Evolutionary conservation across 331 rosid species (phyloP).

Genomic region (Acacia pycnantha): DNA sequence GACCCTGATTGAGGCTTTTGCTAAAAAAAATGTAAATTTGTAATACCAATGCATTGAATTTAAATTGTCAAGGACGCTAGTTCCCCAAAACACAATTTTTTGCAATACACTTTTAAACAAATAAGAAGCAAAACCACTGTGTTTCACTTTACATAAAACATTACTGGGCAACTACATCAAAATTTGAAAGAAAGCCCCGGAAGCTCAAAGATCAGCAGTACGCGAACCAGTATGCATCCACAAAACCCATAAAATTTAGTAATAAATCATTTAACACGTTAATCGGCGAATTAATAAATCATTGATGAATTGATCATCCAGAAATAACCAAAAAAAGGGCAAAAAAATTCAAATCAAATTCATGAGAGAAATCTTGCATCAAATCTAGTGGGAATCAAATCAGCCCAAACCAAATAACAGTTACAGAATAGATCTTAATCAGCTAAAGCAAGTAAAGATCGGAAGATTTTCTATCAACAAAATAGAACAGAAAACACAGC

Average conservation of each 20-base stretch:
- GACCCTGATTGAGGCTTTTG: neutral
- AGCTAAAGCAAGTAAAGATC: neutral
- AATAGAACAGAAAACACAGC: neutral
- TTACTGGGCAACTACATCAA: neutral
- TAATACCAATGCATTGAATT: neutral
- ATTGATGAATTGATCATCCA: neutral
- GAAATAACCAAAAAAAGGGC: neutral
- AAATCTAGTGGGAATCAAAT: neutral
- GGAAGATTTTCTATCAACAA: neutral
- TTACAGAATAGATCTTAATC: neutral
- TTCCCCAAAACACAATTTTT: neutral
- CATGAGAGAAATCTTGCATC: neutral
- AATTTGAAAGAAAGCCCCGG: neutral
- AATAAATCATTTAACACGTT: neutral
- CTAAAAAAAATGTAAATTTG: neutral
- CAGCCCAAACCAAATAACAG: neutral
- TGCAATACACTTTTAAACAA: neutral
- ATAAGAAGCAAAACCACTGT: neutral
- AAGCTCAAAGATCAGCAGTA: neutral
- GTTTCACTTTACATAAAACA: neutral
- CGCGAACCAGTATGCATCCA: neutral
- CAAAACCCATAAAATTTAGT: neutral
- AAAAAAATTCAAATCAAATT: neutral
- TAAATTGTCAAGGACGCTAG: neutral
- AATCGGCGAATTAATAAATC: neutral